Evolutionary conservation across 257 asterid genomes (phyloP), one percentile per base, ranked within the genome.

Genomic region (Capsicum pubescens): DNA sequence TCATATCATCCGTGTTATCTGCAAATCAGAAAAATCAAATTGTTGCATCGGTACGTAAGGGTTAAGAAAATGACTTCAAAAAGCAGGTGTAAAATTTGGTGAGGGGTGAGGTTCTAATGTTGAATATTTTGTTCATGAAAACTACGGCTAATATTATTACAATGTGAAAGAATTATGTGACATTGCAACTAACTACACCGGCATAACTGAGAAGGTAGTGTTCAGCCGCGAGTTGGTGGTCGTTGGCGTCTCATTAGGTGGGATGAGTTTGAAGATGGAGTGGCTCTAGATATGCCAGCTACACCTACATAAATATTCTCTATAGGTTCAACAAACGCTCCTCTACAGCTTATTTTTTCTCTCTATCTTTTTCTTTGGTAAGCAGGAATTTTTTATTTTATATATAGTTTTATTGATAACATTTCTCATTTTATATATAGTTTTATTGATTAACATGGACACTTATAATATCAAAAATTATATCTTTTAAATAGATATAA

Each of bases 221-320:
- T 89, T 95, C 61, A 95, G 99, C 87, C 87, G 98, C 90, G 98
- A 82, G 92, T 94, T 16, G 98, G 93, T 83, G 92, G 94, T 92
- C 98, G 94, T 80, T 96, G 98, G 99, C 98, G 98, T 72, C 93
- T 96, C 67, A 96, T 96, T 44, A 98, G 99, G 9, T 96, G 99
- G 99, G 99, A 98, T 79, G 93, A 91, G 74, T 94, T 96, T 79
- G 95, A 92, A 86, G 98, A 96, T 19, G 98, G 99, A 46, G 91
- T 86, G 78, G 93, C 95, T 79, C 94, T 96, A 7, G 97, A 94
- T 3, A 91, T 96, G 36, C 99, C 98, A 69, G 94, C 95, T 9
- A 69, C 21, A 15, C 77, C 77, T 39, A 13, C 78, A 39, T 54
- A 69, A 26, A 69, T 69, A 46, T 69, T 39, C 55, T 69, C 78